Evolutionary conservation across 2,329 filamentous ascomycete genomes (phyloP).

Genomic region (Colletotrichum sp.): DNA sequence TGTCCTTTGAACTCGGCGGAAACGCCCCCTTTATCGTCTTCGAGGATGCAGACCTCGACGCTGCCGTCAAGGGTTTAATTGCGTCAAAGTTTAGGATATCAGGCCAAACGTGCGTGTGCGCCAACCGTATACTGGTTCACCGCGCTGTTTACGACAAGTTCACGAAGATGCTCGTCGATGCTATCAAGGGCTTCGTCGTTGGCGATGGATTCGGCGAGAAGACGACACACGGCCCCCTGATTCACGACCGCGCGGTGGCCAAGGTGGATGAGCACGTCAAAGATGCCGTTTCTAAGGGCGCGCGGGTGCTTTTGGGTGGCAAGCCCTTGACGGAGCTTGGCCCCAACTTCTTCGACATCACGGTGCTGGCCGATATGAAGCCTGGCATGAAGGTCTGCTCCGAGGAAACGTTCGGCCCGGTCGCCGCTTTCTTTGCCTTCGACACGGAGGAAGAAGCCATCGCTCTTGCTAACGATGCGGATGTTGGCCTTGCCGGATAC

Average conservation of each 20-base stretch:
- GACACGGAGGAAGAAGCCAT: conserved; percentile 47
- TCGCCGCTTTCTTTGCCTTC: conserved; percentile 48
- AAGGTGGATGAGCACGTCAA: conserved; percentile 74
- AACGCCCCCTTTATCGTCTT: conserved; percentile 71
- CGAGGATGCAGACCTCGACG: conserved; percentile 68
- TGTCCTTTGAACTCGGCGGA: conserved; percentile 71
- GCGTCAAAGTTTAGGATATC: conserved; percentile 62
- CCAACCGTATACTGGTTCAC: conserved; percentile 70
- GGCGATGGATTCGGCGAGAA: conserved; percentile 73
- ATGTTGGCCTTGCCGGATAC: conserved; percentile 66
- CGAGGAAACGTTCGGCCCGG: conserved; percentile 54
- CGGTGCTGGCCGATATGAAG: conserved; percentile 48
- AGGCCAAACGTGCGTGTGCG: conserved; percentile 71
- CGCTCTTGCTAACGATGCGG: conserved; percentile 53
- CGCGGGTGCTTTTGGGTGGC: conserved; percentile 69
- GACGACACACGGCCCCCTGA: conserved; percentile 78
- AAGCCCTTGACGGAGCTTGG: conserved; percentile 36
- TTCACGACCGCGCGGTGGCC: conserved; percentile 73
- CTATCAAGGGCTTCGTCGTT: conserved; percentile 64
- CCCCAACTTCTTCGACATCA: conserved; percentile 52
- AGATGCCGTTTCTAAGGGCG: conserved; percentile 71
- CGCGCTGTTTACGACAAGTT: conserved; percentile 67
- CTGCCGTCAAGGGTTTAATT: conserved; percentile 66
- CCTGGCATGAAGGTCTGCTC: conserved; percentile 47
- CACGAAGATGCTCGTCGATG: conserved; percentile 62